phyloP scores from a whole-genome alignment of 2,329 filamentous ascomycete genomes.

The Aspergillaceae sp. region DNA sequence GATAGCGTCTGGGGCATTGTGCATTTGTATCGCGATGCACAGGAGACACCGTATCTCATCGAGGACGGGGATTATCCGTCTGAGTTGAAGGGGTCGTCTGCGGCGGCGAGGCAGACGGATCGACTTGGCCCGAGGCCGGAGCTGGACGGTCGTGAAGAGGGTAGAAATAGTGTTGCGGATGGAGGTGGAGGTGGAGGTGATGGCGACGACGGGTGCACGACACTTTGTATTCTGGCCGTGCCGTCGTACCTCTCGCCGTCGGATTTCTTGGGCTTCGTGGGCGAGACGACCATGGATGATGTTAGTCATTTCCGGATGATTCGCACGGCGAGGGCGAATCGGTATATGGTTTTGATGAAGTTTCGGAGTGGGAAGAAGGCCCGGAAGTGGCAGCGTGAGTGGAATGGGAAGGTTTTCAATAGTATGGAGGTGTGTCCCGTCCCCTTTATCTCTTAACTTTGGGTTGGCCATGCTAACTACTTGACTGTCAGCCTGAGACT shows the following conservation, averaged over 20 bases:
- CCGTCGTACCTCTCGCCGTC: conserved; percentile 87
- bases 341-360: conserved; percentile 94
- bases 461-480: conserved; percentile 6
- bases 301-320: conserved; percentile 95
- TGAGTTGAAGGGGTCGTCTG: conserved; percentile 31
- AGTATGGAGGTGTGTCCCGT: conserved; percentile 63
- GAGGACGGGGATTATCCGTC: conserved; percentile 38
- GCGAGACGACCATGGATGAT: conserved; percentile 73
- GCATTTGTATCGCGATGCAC: conserved; percentile 80
- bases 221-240: conserved; percentile 86
- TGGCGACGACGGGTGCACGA: conserved; percentile 60
- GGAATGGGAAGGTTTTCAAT: conserved; percentile 90
- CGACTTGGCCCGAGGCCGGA: too few species aligned
- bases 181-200: conserved; percentile 15
- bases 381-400: conserved; percentile 70
- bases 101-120: conserved; percentile 20
- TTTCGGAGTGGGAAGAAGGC: conserved; percentile 70
- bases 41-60: conserved; percentile 57
- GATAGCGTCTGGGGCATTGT: conserved; percentile 88
- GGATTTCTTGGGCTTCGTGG: conserved; percentile 85
- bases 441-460: conserved; percentile 4
- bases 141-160: not conserved
- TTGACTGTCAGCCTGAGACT: conserved; percentile 60
- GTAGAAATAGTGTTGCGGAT: conserved; percentile 7
- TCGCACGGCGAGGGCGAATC: conserved; percentile 76